phyloP scores from a whole-genome alignment of 208 protist species.

The Trichomonas vaginalis region DNA sequence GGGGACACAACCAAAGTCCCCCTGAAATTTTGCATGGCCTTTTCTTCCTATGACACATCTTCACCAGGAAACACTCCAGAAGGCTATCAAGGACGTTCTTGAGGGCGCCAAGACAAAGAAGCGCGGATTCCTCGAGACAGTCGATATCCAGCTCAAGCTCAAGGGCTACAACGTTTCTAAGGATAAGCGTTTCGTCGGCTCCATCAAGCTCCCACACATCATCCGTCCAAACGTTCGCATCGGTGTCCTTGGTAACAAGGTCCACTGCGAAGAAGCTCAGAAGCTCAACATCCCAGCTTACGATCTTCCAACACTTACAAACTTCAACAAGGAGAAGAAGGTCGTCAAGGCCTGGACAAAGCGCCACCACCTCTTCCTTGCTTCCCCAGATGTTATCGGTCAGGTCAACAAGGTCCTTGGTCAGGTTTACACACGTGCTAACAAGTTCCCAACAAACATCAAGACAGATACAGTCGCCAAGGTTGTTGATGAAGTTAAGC shows the following conservation, averaged over 20 bases:
- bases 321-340: conserved; percentile 1
- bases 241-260: conserved; percentile 83
- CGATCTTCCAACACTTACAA: neutral
- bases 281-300: conserved; percentile 35
- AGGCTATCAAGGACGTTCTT: conserved; percentile 15
- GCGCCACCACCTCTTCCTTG: no score
- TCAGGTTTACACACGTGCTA: neutral
- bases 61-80: neutral
- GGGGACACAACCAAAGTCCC: no score
- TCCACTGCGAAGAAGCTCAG: conserved; percentile 75
- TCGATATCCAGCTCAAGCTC: conserved; percentile 95
- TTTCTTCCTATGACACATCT: neutral
- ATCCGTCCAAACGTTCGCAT: conserved; percentile 54
- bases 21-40: neutral
- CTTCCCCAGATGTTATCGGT: no score
- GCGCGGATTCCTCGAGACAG: conserved; percentile 83
- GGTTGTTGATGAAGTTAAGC: neutral
- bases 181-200: conserved; percentile 97
- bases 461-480: neutral
- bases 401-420: no score
- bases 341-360: no score
- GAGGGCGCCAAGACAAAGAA: conserved; percentile 32
- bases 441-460: conserved; percentile 5
- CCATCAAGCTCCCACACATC: conserved; percentile 72
- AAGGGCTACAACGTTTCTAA: conserved; percentile 97